Percentiles rank a stretch among this genome's conserved stretches.
phyloP scores from a whole-genome alignment of 2,329 filamentous ascomycete genomes.

The Albophoma yamanashiensis region DNA sequence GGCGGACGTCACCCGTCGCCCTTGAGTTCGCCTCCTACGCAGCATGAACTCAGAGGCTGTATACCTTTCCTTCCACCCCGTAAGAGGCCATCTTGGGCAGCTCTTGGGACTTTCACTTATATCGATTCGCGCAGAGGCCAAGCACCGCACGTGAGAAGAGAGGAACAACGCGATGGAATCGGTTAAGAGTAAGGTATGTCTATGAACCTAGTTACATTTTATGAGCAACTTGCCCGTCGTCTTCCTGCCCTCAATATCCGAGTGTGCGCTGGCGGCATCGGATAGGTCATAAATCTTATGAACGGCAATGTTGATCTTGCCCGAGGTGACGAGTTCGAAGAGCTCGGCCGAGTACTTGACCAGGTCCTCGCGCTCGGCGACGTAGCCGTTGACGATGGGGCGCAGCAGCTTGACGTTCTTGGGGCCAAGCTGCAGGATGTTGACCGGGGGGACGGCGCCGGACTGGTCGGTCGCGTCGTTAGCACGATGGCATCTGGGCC shows the following conservation, averaged over 20 bases:
- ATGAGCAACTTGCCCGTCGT: slow-evolving; percentile 77
- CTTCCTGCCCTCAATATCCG: slow-evolving; percentile 70
- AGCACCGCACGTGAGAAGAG: too few species aligned
- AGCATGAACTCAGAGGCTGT: too few species aligned
- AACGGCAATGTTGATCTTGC: slow-evolving; percentile 60
- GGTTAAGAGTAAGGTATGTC: too few species aligned
- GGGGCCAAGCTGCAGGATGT: slow-evolving; percentile 42
- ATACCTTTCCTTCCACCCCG: too few species aligned
- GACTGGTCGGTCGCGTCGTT: slow-evolving; percentile 26
- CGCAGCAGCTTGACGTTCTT: slow-evolving; percentile 73
- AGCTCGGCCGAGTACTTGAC: slow-evolving; percentile 61
- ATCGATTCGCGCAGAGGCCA: too few species aligned
- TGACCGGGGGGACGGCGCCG: slow-evolving; percentile 64
- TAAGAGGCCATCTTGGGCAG: too few species aligned
- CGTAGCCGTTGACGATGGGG: slow-evolving; percentile 63
- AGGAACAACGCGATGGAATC: too few species aligned
- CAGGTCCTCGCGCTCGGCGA: slow-evolving; percentile 58
- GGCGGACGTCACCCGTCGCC: too few species aligned
- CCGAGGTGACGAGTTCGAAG: slow-evolving; percentile 58
- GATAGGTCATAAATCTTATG: slow-evolving; percentile 69
- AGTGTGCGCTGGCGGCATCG: slow-evolving; percentile 62
- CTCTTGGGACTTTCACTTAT: too few species aligned
- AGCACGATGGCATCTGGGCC: slow-evolving; percentile 4
- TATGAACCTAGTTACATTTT: slow-evolving; percentile 40
- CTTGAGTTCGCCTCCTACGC: too few species aligned